Evolutionary conservation across 2,329 filamentous ascomycete species (phyloP), one percentile per base, ranked within the genome.

Genomic region (Colletotrichum gigasporum): DNA sequence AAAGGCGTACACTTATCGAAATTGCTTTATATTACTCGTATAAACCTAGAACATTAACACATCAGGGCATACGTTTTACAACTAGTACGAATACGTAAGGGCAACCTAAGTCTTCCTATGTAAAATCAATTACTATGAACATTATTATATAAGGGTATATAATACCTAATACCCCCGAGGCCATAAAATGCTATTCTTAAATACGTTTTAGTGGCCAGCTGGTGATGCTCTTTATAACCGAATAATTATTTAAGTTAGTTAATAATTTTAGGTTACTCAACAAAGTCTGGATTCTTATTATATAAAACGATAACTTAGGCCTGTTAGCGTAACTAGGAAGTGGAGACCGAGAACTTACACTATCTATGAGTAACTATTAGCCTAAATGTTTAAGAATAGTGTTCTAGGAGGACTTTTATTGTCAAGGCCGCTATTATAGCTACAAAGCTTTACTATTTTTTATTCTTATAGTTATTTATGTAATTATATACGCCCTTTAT

Each of bases 401-500:
- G 26, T 18, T 54, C 48, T 6, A 61, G 16, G 20, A 61, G 47
- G 4, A 48, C 57, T 28, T 34, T 45, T 18, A 22, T 50, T 3
- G 47, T 73, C 32, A 73, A 76, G 67, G 79, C 78, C 0, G 78
- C 78, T 0, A 73, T 75, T 0, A 73, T 75, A 1, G 79, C 76
- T 1, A 78, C 77, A 70, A 77, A 81, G 2, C 66, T 32, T 57
- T 80, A 77, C 78, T 76, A 81, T 1, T 14, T 57, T 26, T 77
- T 75, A 48, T 71, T 75, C 67, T 79, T 78, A 65, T 80, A 77
- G 41, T 73, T 72, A 61, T 80, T 77, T n/a, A n/a, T n/a, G n/a
- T n/a, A n/a, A n/a, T n/a, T n/a, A n/a, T n/a, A n/a, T n/a, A n/a
- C n/a, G n/a, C n/a, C n/a, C n/a, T n/a, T n/a, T n/a, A n/a, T n/a